These are phyloP conservation scores for Aquilaria agallochum DNA, from an alignment of 441 rosid genomes.

Conservation along the genomic window DNA sequence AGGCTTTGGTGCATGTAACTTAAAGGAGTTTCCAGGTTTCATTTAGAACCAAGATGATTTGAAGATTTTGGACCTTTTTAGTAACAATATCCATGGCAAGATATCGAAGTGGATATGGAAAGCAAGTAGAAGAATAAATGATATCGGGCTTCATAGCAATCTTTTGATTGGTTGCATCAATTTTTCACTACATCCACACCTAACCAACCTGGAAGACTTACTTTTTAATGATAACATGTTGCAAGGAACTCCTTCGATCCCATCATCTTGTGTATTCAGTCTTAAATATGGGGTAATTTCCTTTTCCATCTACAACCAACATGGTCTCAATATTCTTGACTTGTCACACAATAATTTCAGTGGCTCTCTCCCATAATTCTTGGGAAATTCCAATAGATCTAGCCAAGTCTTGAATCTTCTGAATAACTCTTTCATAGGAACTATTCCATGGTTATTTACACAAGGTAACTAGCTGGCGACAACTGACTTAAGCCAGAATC, in stretches of 20 bases:
- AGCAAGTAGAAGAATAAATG: not conserved
- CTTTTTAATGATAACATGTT: conserved; percentile 7
- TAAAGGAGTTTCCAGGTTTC: conserved; percentile 16
- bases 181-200: conserved; percentile 8
- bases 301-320: conserved; percentile 22
- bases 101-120: conserved; percentile 9
- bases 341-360: conserved; percentile 21
- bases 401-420: not conserved
- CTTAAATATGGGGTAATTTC: conserved; percentile 14
- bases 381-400: conserved; percentile 3
- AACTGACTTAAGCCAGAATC: conserved; percentile 13
- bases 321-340: not conserved
- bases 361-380: conserved; percentile 18
- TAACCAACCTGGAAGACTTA: not conserved
- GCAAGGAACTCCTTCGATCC: conserved; percentile 19
- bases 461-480: not conserved
- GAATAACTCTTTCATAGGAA: conserved; percentile 4
- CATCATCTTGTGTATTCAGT: conserved; percentile 8
- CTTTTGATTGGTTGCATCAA: conserved; percentile 4
- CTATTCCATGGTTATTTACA: conserved; percentile 3
- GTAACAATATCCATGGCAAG: conserved; percentile 3
- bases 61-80: conserved; percentile 1
- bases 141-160: not conserved
- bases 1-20: conserved; percentile 13
- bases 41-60: conserved; percentile 7